Evolutionary conservation across 2,329 filamentous ascomycete genomes (phyloP), one percentile per base, ranked within the genome.

Genomic region (Aureobasidium vineae): DNA sequence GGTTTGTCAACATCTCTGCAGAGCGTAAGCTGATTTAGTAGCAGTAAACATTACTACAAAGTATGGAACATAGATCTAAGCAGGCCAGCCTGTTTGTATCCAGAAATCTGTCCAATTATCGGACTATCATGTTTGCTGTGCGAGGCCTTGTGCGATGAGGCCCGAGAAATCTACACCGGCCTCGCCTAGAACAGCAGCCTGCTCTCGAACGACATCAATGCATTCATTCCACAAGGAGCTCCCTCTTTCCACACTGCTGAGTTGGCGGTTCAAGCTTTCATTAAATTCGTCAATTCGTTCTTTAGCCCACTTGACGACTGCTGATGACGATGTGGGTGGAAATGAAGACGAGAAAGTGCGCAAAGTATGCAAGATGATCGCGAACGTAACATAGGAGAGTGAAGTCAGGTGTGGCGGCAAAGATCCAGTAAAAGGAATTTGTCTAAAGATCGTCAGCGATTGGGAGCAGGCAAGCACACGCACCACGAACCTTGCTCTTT

Each of bases 231-330:
- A 97, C 1, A 91, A 84, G 52, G 86, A 83, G 16, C 89, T 89
- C n/a, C 85, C 88, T 59, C 83, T 84, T 68, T 96, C 89, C 2
- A 95, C 90, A 74, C 90, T 92, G 78, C 92, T 96, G 68, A 99
- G 81, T 78, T 98, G 95, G 67, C 94, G 84, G 41, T 85, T 86
- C 43, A 99, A 82, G 60, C 95, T 87, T 53, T 83, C 84, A 73
- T 97, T 98, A 81, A 98, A 98, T 1, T 88, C 88, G 72, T 97
- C 93, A 1, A 98, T 87, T 75, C 96, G 88, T 72, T 95, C 90
- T 78, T 97, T 98, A n/a, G 92, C 93, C 95, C 95, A 99, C 75
- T 94, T 96, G 72, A 99, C 94, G 72, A 92, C 96, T 0, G 93
- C 92, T 73, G 92, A 96, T 85, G 95, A 96, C 16, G 88, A 83